Evolutionary conservation across 2,329 filamentous ascomycete genomes (phyloP).

Genomic region (Penicillium sclerotiorum): DNA sequence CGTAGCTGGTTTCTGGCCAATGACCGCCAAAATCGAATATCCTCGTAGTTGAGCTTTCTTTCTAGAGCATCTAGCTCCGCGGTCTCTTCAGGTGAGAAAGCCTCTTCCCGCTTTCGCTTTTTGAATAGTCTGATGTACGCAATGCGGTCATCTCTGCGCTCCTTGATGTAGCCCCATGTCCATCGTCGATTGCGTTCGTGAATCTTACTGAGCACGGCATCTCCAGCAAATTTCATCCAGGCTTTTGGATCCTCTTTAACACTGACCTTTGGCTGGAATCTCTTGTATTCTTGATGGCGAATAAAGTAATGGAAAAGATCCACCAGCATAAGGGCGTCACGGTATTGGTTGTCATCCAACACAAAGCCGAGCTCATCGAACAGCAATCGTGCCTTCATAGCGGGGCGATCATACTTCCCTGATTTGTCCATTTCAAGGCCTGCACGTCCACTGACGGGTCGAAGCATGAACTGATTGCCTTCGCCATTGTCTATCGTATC

Average conservation of each 20-base stretch:
- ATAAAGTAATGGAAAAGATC: slow-evolving; percentile 99
- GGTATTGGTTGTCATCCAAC: slow-evolving; percentile 96
- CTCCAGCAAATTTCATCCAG: slow-evolving; percentile 89
- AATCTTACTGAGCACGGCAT: slow-evolving; percentile 89
- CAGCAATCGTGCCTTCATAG: slow-evolving; percentile 84
- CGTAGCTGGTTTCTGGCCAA: slow-evolving; percentile 90
- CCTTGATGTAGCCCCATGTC: slow-evolving; percentile 95
- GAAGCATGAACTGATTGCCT: slow-evolving; percentile 90
- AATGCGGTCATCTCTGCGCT: slow-evolving; percentile 84
- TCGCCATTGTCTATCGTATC: slow-evolving; percentile 76
- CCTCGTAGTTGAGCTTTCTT: slow-evolving; percentile 87
- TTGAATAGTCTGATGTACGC: slow-evolving; percentile 95
- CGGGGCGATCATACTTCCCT: slow-evolving; percentile 74
- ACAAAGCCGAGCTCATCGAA: slow-evolving; percentile 98
- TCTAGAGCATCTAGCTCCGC: slow-evolving; percentile 77
- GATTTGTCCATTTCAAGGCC: slow-evolving; percentile 96
- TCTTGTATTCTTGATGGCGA: slow-evolving; percentile 95
- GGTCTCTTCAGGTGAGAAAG: slow-evolving; percentile 67
- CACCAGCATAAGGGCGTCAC: slow-evolving; percentile 95
- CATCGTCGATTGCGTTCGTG: slow-evolving; percentile 90
- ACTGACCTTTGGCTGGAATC: slow-evolving; percentile 78
- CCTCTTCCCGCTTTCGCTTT: slow-evolving; percentile 77
- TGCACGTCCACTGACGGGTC: slow-evolving; percentile 91
- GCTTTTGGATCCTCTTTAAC: slow-evolving; percentile 89
- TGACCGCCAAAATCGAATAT: slow-evolving; percentile 95